phyloP scores from a whole-genome alignment of 148 eudicot genomes.

The Chenopodium suecicum region DNA sequence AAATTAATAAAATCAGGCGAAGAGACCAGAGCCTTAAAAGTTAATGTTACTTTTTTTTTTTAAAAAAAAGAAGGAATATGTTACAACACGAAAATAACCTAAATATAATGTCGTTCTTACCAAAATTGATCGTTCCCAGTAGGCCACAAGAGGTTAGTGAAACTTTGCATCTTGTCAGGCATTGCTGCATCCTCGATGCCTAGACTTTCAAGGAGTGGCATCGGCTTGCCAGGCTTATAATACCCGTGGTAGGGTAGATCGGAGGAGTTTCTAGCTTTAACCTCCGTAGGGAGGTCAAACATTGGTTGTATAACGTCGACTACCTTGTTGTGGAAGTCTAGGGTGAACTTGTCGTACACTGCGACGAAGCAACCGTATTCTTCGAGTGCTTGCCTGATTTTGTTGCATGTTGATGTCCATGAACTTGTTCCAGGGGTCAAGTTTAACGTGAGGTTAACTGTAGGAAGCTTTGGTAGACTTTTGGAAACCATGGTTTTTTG shows the following conservation, averaged over 20 bases:
- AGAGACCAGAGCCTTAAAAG: no score
- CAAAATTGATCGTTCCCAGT: constrained; percentile 34
- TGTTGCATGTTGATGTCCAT: constrained; percentile 36
- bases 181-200: constrained; percentile 39
- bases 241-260: constrained; percentile 45
- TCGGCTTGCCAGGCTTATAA: constrained; percentile 25
- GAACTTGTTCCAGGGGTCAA: constrained; percentile 29
- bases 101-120: constrained; percentile 17
- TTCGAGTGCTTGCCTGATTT: constrained; percentile 47
- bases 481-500: constrained; percentile 30
- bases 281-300: constrained; percentile 44
- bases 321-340: constrained; percentile 33
- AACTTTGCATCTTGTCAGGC: constrained; percentile 30
- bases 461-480: constrained; percentile 37
- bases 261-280: constrained; percentile 38
- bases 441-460: constrained; percentile 31
- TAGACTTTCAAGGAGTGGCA: constrained; percentile 46
- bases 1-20: background rate
- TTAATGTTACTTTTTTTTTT: no score
- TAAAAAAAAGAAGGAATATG: no score
- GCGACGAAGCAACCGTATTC: constrained; percentile 50
- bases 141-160: constrained; percentile 57
- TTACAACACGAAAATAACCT: no score
- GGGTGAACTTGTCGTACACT: constrained; percentile 27
- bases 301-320: constrained; percentile 28